Percentiles rank a stretch among this genome's conserved stretches.
Conservation (phyloP, 352 stramenopile species). For the Globisporangium cederbergense region DNA sequence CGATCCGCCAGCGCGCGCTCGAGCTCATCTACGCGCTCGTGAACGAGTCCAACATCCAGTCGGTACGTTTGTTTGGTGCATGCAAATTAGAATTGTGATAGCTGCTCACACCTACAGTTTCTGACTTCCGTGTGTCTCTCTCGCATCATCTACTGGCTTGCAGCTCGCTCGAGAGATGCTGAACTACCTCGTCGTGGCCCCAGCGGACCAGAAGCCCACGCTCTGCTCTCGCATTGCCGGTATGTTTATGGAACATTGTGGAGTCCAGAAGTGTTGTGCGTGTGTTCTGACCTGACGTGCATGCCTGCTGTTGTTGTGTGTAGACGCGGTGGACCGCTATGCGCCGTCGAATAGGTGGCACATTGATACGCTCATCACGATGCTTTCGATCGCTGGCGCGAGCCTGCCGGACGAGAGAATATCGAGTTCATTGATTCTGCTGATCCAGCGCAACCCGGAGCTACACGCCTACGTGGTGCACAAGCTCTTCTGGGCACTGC, state of each 20-base stretch:
- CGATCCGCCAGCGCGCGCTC: constrained; percentile 97
- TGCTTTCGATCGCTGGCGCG: constrained; percentile 96
- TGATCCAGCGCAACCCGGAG: constrained; percentile 91
- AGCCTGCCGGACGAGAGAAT: constrained; percentile 92
- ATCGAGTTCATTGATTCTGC: constrained; percentile 92
- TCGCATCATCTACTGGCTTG: neutral
- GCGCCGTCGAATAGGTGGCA: constrained; percentile 87
- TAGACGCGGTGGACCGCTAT: constrained; percentile 84
- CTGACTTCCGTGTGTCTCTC: neutral
- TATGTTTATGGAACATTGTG: constrained; percentile 21
- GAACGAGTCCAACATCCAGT: constrained; percentile 95
- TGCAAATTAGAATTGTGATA: neutral
- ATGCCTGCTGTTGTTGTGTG: neutral
- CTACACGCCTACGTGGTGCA: constrained; percentile 95
- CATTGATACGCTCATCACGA: constrained; percentile 98
- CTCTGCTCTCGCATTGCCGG: constrained; percentile 94
- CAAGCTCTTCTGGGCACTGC: constrained; percentile 95
- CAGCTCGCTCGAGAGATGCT: constrained; percentile 96
- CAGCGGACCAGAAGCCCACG: constrained; percentile 92
- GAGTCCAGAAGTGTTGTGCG: neutral
- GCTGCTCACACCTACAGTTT: neutral
- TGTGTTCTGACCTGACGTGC: constrained; percentile 5
- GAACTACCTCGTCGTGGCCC: constrained; percentile 98
- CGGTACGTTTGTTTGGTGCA: constrained; percentile 28
- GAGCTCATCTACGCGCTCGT: constrained; percentile 99